Evolutionary conservation across 208 protist genomes (phyloP).

Genomic region (Crithidia bombi): DNA sequence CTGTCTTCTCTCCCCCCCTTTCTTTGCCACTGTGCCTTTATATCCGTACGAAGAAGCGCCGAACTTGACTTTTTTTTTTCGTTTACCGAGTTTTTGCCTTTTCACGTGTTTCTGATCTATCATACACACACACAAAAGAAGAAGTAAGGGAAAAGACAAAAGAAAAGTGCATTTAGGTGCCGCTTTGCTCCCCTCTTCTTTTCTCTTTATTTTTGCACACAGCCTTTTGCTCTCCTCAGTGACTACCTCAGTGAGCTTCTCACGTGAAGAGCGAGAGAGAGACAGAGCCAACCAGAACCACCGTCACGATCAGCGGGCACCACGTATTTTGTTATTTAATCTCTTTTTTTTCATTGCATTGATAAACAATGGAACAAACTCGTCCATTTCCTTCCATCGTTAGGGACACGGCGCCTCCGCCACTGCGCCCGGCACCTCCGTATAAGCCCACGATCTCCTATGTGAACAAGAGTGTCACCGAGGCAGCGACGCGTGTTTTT

Average conservation of each 20-base stretch:
- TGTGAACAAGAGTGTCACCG: neutral
- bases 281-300: no score
- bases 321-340: neutral
- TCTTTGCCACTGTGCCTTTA: no score
- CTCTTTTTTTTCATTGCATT: neutral
- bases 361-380: neutral
- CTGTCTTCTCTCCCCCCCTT: no score
- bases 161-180: neutral
- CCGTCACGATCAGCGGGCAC: no score
- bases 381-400: neutral
- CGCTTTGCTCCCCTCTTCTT: neutral
- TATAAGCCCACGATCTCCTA: neutral
- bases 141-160: neutral
- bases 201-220: neutral
- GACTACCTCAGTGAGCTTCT: no score
- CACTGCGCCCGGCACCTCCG: neutral
- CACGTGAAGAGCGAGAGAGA: no score
- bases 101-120: no score
- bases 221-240: no score
- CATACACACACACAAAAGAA: no score
- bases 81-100: no score
- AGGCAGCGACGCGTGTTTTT: neutral
- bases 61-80: no score
- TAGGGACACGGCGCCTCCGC: constrained; percentile 2
- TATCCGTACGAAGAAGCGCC: no score